Percentiles rank a stretch among this genome's conserved stretches.
phyloP scores from a whole-genome alignment of 352 stramenopile genomes.

The Phytopythium montanum region DNA sequence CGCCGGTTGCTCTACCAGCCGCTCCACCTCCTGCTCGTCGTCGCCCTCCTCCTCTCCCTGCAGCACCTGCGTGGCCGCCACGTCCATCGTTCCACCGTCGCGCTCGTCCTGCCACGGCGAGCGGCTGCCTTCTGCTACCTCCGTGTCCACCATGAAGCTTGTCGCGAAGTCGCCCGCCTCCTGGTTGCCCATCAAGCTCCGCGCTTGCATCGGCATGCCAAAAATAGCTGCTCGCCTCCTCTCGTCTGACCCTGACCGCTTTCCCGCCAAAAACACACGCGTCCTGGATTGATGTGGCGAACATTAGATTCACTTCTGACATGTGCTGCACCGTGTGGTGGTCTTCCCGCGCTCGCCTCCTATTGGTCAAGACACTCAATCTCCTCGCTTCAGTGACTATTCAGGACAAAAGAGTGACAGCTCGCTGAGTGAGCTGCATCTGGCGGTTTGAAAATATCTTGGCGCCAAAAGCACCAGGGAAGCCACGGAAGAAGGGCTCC shows the following conservation, averaged over 20 bases:
- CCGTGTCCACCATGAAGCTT: constrained; percentile 2
- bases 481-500: background rate
- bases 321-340: too few relatives aligned
- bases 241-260: background rate
- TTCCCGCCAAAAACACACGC: background rate
- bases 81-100: constrained; percentile 2
- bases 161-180: background rate
- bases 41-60: constrained; percentile 17
- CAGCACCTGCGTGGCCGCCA: constrained; percentile 37
- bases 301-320: too few relatives aligned
- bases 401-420: background rate
- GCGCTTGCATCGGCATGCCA: background rate
- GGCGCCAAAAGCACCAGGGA: background rate
- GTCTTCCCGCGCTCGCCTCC: constrained; percentile 10
- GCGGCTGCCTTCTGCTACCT: background rate
- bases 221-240: background rate
- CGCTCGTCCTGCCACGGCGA: background rate
- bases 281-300: too few relatives aligned
- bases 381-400: background rate
- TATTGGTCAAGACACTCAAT: constrained; percentile 7
- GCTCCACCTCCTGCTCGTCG: background rate
- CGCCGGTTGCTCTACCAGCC: constrained; percentile 6
- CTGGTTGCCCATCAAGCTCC: background rate
- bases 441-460: constrained; percentile 2
- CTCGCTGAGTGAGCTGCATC: constrained; percentile 1